These are phyloP conservation scores for Paraphoma sp. DNA, from an alignment of 2,329 filamentous ascomycete genomes.

Conservation along the genomic window DNA sequence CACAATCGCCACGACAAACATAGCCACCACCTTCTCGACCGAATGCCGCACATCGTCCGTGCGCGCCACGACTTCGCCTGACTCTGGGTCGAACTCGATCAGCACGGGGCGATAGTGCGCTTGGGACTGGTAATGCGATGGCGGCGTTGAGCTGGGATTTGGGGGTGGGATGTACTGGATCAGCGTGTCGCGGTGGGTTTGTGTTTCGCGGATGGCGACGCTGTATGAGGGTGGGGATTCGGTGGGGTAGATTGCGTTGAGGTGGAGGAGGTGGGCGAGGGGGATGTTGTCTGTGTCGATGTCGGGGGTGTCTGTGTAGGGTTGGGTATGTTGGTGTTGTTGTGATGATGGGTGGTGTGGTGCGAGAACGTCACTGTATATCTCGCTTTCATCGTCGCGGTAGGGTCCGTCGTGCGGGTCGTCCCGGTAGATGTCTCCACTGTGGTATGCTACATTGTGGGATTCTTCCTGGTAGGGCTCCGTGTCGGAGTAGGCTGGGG, in stretches of 20 bases:
- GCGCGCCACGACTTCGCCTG: constrained; percentile 17
- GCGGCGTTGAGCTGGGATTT: background rate
- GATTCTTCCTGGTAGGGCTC: constrained; percentile 15
- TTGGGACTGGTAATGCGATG: background rate
- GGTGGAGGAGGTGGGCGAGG: constrained; percentile 30
- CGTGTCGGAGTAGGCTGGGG: background rate
- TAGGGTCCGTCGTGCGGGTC: background rate
- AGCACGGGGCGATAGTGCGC: background rate
- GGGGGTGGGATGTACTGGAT: constrained; percentile 27
- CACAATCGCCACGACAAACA: constrained; percentile 28
- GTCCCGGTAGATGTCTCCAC: background rate
- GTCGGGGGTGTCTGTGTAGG: constrained; percentile 11
- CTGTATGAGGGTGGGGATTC: constrained; percentile 38
- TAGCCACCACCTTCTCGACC: constrained; percentile 33
- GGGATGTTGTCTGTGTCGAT: constrained; percentile 31
- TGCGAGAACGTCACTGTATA: background rate
- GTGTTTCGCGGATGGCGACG: constrained; percentile 26
- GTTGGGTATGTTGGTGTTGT: constrained; percentile 1
- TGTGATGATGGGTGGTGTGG: background rate
- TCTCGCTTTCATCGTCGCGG: background rate
- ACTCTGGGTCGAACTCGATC: constrained; percentile 13
- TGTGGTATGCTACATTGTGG: background rate
- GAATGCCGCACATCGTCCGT: constrained; percentile 32
- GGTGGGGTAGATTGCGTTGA: constrained; percentile 17
- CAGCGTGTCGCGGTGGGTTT: constrained; percentile 33